Percentiles rank a stretch among this genome's conserved stretches.
These are phyloP conservation scores for Boletus reticuloceps DNA, from an alignment of 768 basidiomycete genomes.

Conservation along the genomic window DNA sequence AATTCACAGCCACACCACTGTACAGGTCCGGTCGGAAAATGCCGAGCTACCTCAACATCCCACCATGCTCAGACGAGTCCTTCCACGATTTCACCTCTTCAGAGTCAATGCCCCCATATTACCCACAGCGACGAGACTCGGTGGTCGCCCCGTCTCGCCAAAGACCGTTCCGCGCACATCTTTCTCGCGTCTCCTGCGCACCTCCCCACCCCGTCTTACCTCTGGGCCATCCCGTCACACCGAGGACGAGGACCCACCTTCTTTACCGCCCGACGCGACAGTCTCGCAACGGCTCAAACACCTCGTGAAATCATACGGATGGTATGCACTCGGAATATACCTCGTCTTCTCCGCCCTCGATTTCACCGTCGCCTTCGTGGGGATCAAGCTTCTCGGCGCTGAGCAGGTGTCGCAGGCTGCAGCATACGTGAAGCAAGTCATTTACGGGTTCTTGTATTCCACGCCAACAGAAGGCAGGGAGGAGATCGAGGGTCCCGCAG, in stretches of 20 bases:
- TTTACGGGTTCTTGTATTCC: conserved; percentile 44
- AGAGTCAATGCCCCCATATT: conserved; percentile 47
- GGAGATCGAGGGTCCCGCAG: conserved; percentile 49
- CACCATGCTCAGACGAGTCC: conserved; percentile 37
- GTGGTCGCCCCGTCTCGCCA: conserved; percentile 22
- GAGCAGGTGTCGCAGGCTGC: conserved; percentile 81
- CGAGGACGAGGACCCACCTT: background rate
- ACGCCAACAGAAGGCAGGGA: conserved; percentile 64
- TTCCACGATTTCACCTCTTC: conserved; percentile 47
- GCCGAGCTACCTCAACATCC: conserved; percentile 1
- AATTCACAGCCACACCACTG: conserved; percentile 23
- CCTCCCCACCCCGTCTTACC: conserved; percentile 48
- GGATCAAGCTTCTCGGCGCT: conserved; percentile 84
- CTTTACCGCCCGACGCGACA: conserved; percentile 48
- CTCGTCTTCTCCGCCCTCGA: conserved; percentile 69
- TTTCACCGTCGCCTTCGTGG: conserved; percentile 80
- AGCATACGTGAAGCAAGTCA: conserved; percentile 49
- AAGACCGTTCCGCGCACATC: conserved; percentile 9
- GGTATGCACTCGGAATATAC: conserved; percentile 95
- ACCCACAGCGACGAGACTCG: conserved; percentile 43
- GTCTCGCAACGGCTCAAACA: conserved; percentile 72
- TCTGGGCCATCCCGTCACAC: conserved; percentile 21
- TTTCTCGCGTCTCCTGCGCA: conserved; percentile 44
- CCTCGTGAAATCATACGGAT: conserved; percentile 90
- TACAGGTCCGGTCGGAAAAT: conserved; percentile 17